Evolutionary conservation across 768 basidiomycete species (phyloP).

Genomic region (Pisolithus orientalis): DNA sequence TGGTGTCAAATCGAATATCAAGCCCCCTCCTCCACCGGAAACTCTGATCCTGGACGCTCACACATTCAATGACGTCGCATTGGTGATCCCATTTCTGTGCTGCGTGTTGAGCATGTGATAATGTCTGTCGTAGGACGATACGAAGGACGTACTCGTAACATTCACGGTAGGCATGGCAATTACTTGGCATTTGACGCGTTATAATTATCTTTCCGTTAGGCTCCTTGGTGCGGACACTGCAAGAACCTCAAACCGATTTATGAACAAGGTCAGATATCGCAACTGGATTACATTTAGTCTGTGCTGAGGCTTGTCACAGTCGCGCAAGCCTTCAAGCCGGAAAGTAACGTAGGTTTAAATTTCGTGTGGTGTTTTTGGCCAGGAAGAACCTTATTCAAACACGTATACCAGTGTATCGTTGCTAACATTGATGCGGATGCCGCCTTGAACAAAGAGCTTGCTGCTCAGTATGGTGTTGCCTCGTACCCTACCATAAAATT

Average conservation of each 20-base stretch:
- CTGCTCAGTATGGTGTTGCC: slow-evolving; percentile 61
- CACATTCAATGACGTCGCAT: slow-evolving; percentile 71
- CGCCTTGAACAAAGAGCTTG: slow-evolving; percentile 65
- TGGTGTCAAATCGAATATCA: slow-evolving; percentile 82
- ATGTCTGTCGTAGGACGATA: slow-evolving; percentile 40
- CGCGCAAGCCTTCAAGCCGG: slow-evolving; percentile 70
- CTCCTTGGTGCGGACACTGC: slow-evolving; percentile 93
- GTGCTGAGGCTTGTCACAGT: slow-evolving; percentile 36
- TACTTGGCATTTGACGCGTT: neutral
- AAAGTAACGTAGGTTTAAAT: slow-evolving; percentile 52
- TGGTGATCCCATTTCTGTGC: slow-evolving; percentile 32
- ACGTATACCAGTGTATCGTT: slow-evolving; percentile 61
- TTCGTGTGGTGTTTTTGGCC: no score
- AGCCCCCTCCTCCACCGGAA: slow-evolving; percentile 72
- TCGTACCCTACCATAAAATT: slow-evolving; percentile 95
- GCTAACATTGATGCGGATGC: slow-evolving; percentile 92
- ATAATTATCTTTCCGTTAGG: slow-evolving; percentile 24
- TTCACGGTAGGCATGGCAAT: slow-evolving; percentile 52
- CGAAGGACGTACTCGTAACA: slow-evolving; percentile 80
- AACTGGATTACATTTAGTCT: neutral
- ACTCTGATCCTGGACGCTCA: slow-evolving; percentile 59
- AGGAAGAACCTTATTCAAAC: slow-evolving; percentile 4
- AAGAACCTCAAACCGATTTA: slow-evolving; percentile 84
- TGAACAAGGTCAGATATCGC: slow-evolving; percentile 52
- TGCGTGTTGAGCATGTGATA: neutral